These are phyloP conservation scores for Cotoneaster glaucophyllus DNA, from an alignment of 306 rosid species.

Conservation along the genomic window DNA sequence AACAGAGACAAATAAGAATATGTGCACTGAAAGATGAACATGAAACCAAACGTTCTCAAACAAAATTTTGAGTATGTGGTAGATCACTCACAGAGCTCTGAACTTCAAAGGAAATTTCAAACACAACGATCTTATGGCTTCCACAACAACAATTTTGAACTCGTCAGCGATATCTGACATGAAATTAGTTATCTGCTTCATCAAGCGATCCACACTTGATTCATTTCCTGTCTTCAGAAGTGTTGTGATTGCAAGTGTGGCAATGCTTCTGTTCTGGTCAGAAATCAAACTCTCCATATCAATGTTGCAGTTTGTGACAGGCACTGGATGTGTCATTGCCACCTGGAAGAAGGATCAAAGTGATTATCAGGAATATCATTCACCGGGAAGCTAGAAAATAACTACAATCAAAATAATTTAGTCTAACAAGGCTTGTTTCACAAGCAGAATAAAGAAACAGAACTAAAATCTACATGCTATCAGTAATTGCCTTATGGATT, in stretches of 20 bases:
- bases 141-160: conserved; percentile 95
- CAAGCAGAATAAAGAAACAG: background rate
- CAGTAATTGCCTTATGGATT: background rate
- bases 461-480: background rate
- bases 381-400: background rate
- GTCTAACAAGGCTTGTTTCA: background rate
- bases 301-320: conserved; percentile 97
- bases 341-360: conserved; percentile 57
- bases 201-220: conserved; percentile 92
- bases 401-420: background rate
- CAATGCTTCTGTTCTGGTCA: conserved; percentile 97
- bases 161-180: conserved; percentile 99
- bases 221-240: conserved; percentile 98
- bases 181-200: conserved; percentile 97
- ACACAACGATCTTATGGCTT: conserved; percentile 93
- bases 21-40: conserved; percentile 1
- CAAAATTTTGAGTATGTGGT: conserved; percentile 4
- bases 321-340: conserved; percentile 99
- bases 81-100: conserved; percentile 79
- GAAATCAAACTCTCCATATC: conserved; percentile 97
- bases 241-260: conserved; percentile 97
- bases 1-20: background rate
- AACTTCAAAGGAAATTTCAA: conserved; percentile 92
- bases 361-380: background rate
- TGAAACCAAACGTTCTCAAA: background rate